A percentile compares a stretch with the other conserved stretches of the same genome.
Conservation (phyloP, 2,329 filamentous ascomycete species). For the Macrophomina phaseolina region DNA sequence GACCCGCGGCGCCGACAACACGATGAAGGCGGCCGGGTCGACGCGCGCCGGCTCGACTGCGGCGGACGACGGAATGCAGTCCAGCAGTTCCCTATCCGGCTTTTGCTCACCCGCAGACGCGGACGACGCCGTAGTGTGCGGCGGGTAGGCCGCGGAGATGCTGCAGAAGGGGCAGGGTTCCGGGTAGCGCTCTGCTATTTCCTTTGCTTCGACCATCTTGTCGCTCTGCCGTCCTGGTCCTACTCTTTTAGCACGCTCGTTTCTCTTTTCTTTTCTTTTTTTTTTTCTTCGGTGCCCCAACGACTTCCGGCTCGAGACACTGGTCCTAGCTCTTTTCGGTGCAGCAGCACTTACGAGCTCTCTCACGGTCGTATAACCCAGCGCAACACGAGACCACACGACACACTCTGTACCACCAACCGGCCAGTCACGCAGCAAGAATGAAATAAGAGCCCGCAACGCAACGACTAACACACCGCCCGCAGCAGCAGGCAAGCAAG, state of each 20-base stretch:
- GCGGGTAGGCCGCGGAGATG: constrained; percentile 59
- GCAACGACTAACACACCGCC: too few relatives aligned
- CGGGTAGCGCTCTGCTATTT: constrained; percentile 41
- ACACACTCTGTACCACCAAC: too few relatives aligned
- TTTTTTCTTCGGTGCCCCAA: too few relatives aligned
- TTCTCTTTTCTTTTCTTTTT: background rate
- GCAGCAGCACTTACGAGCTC: too few relatives aligned
- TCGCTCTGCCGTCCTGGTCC: background rate
- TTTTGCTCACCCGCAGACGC: background rate
- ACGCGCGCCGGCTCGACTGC: constrained; percentile 38
- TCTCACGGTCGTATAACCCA: too few relatives aligned
- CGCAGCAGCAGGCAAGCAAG: too few relatives aligned
- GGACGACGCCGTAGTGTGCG: constrained; percentile 34
- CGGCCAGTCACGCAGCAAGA: too few relatives aligned
- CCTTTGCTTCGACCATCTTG: constrained; percentile 10
- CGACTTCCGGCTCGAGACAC: background rate
- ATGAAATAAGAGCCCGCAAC: too few relatives aligned
- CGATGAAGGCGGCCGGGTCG: constrained; percentile 58
- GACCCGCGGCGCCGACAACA: constrained; percentile 78
- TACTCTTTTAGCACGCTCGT: background rate
- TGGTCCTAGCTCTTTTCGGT: background rate
- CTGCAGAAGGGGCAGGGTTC: constrained; percentile 63
- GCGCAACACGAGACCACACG: too few relatives aligned
- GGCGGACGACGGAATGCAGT: constrained; percentile 38
- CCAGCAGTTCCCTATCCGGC: background rate